These are phyloP conservation scores for Harringtonia lauricola DNA, from an alignment of 2,329 filamentous ascomycete species.

Conservation along the genomic window DNA sequence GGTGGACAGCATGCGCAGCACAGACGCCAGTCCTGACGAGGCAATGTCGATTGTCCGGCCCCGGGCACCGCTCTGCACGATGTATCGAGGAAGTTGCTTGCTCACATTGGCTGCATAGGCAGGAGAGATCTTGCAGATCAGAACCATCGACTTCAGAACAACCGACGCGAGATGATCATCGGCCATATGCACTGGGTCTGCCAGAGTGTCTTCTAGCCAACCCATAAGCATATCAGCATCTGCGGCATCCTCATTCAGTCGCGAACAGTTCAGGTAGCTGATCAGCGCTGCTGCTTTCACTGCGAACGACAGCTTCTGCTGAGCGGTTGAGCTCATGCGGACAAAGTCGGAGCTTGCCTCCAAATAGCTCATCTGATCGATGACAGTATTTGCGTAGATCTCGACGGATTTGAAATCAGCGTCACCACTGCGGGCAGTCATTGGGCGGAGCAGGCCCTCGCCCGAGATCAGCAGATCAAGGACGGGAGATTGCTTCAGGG, in stretches of 20 bases:
- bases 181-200: conserved; percentile 71
- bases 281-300: conserved; percentile 76
- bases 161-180: conserved; percentile 67
- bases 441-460: conserved; percentile 32
- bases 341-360: conserved; percentile 88
- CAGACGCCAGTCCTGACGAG: conserved; percentile 72
- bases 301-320: conserved; percentile 75
- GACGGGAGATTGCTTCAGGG: conserved; percentile 50
- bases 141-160: conserved; percentile 69
- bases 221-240: conserved; percentile 68
- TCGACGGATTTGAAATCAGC: conserved; percentile 46
- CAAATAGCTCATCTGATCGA: conserved; percentile 74
- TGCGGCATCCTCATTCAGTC: conserved; percentile 71
- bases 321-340: conserved; percentile 71
- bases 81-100: conserved; percentile 70
- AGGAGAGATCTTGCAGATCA: conserved; percentile 67
- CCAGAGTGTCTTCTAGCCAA: conserved; percentile 77
- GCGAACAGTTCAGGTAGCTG: conserved; percentile 74
- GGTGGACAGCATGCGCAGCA: conserved; percentile 73
- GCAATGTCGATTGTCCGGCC: conserved; percentile 62
- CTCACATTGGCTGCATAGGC: conserved; percentile 65
- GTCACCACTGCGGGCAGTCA: conserved; percentile 30
- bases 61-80: conserved; percentile 71
- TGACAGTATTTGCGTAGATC: conserved; percentile 58
- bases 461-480: conserved; percentile 60